Evolutionary conservation across 768 basidiomycete genomes (phyloP), one percentile per base, ranked within the genome.

Genomic region (Lentinula lateritia): DNA sequence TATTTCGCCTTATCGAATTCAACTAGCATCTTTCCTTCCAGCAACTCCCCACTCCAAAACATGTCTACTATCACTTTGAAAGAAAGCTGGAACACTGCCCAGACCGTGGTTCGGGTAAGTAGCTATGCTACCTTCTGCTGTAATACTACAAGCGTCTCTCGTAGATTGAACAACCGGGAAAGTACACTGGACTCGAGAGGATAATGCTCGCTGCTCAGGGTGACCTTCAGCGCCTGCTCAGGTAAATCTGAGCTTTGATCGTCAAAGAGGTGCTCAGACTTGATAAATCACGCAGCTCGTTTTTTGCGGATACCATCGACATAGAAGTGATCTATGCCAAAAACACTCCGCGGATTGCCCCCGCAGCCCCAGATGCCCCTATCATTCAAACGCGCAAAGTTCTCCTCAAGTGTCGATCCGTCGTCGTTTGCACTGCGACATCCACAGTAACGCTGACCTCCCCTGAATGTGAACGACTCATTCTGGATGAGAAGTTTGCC

Each of bases 201-300:
- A 82, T 90, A 55, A 82, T 86, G 60, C 78, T 90, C 34, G 83
- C 86, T 39, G 83, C 88, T 0, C 86, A 87, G 65, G 89, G 88
- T 5, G 87, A 90, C 68, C 70, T 90, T 6, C 89, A 90, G 69
- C 78, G 88, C 20, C 72, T 87, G 15, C 72, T 90, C 18, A 89
- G 89, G 89, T 87, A 66, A 66, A 73, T 62, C 60, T 72, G 18
- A 63, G 35, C 36, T 20, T 50, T 16, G 28, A 28, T 28, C 12
- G 8, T 39, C 50, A 6, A 10, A 43, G 9, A 9, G 23, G 46
- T 12, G 23, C 20, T 13, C 20, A 20, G 18, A 6, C 46, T 43
- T 23, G 12, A 48, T 20, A 48, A 48, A 48, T 18, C 23, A 9
- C 10, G 18, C 65, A 90, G 89, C 67, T 80, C 87, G 32, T 89